Base-by-base conservation (phyloP, 2,329 filamentous ascomycete species). In the Penicillium brasilianum region DNA sequence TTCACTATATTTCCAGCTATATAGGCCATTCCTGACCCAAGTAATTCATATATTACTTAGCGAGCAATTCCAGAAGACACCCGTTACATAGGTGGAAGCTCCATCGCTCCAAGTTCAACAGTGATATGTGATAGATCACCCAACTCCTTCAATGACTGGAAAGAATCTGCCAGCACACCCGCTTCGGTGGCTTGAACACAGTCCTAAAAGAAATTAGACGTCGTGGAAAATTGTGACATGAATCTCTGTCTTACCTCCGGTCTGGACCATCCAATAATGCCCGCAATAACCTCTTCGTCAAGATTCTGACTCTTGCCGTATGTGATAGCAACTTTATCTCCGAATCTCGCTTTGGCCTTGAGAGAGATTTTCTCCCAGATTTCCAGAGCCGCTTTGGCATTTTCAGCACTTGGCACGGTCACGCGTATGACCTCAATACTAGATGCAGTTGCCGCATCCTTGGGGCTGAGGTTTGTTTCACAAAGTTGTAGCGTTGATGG, bases 241-340 rank as follows among this genome's bases (percentile, higher is more conserved):
- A 48, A 8, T 9, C 10, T 25, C 16, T 14, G 16, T n/a, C 41
- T 39, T 58, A 58, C 56, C 48, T 46, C 39, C 2, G 30, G 20
- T 8, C 25, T 25, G 3, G 51, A 36, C 56, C 56, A 58, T n/a
- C 46, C 56, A 16, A 58, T 51, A 2, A 58, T 44, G 6, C 56
- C 56, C 8, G 39, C 59, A 30, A 62, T 52, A 5, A 56, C 18
- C 36, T 54, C 36, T 13, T 54, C 48, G 1, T 59, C 48, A 10
- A 60, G 57, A 37, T 60, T 62, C 43, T 49, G 56, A 34, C 60
- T 62, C 10, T 57, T 57, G 6, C 60, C 60, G 14, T 51, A 57
- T 10, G 48, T 14, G 28, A 59, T 25, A 9, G 34, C 10, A 30
- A 30, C 32, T 37, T 46, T 14, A 8, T 41, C 50, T 39, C 34